A percentile compares a stretch with the other conserved stretches of the same genome.
Conservation (phyloP, 2,329 filamentous ascomycete species). For the Clonostachys rhizophaga region DNA sequence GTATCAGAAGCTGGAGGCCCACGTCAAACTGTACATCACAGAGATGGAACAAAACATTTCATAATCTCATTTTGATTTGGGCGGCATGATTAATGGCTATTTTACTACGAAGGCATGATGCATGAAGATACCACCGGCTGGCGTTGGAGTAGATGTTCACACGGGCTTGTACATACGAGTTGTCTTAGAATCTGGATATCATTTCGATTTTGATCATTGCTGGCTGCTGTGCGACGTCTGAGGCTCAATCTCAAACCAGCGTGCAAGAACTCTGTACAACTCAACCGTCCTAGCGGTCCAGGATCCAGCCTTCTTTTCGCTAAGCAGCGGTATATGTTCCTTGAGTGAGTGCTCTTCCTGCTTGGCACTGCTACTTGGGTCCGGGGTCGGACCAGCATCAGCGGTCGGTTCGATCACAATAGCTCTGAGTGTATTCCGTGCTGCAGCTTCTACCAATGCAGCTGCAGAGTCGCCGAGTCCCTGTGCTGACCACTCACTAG, state of each 20-base stretch:
- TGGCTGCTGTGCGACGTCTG: not conserved
- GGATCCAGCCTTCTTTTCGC: constrained; percentile 44
- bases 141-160: constrained; percentile 24
- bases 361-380: no score
- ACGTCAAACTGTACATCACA: constrained; percentile 95
- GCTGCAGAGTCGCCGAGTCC: constrained; percentile 62
- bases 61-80: constrained; percentile 2
- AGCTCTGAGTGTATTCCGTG: constrained; percentile 33
- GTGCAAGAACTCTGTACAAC: constrained; percentile 49
- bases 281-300: constrained; percentile 57
- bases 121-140: constrained; percentile 28
- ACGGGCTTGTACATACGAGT: not conserved
- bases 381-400: no score
- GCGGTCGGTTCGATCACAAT: constrained; percentile 39
- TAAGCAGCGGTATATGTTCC: constrained; percentile 58
- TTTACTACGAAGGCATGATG: not conserved
- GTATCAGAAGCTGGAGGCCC: constrained; percentile 95
- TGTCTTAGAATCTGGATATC: not conserved
- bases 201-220: not conserved
- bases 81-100: not conserved
- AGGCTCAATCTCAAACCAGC: constrained; percentile 54
- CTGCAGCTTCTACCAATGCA: constrained; percentile 56
- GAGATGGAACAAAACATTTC: constrained; percentile 92
- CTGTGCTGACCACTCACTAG: constrained; percentile 72
- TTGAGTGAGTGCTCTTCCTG: constrained; percentile 10